phyloP scores from a whole-genome alignment of 2,329 filamentous ascomycete species.

The Penicillium occitanis region DNA sequence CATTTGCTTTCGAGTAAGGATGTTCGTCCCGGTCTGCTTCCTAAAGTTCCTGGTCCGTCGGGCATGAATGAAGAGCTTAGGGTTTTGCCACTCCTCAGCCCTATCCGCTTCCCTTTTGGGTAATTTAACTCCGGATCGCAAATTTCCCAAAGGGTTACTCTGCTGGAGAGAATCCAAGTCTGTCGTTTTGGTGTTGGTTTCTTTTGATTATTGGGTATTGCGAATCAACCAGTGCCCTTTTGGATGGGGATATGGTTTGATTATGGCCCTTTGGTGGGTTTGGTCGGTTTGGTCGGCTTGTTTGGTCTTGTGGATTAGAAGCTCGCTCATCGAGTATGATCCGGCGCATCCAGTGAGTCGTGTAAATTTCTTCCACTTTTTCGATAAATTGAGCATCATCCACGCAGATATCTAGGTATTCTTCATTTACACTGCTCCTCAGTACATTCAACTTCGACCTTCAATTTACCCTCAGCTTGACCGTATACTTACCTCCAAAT shows the following conservation, averaged over 20 bases:
- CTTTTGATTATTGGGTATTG: background rate
- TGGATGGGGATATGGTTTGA: background rate
- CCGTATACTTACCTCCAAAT: background rate
- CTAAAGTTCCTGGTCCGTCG: background rate
- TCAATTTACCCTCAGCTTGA: background rate
- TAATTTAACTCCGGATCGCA: constrained; percentile 7
- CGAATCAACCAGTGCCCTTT: background rate
- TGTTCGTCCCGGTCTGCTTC: too few species aligned
- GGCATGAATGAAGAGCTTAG: background rate
- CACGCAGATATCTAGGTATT: background rate
- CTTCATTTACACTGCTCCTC: background rate
- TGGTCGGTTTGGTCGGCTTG: background rate
- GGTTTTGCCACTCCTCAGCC: background rate
- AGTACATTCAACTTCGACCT: background rate
- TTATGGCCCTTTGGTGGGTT: background rate
- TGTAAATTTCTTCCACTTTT: background rate
- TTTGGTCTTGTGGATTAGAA: background rate
- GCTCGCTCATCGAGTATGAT: background rate
- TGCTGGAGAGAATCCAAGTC: background rate
- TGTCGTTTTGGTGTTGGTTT: background rate
- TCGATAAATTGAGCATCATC: background rate
- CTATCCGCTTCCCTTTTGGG: constrained; percentile 7
- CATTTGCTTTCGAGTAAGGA: too few species aligned
- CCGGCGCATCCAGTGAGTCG: background rate
- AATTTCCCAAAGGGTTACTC: constrained; percentile 2